Base-by-base conservation (phyloP, 257 asterid species). In the Plantago ovata region DNA sequence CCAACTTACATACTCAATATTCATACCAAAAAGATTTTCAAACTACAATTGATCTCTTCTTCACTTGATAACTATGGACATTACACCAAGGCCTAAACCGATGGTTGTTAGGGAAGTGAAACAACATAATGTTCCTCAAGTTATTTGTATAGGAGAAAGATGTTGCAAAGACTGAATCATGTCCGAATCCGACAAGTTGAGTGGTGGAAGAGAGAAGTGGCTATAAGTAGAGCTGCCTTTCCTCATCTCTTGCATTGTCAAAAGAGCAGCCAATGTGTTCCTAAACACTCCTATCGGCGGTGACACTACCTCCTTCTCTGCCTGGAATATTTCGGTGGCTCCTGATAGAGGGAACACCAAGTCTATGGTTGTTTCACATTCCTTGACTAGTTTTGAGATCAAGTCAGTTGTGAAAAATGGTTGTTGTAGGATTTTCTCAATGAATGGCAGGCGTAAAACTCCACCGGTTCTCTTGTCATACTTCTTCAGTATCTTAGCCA, bases 381-480 rank as follows among this genome's bases (percentile, higher is more conserved):
- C 94, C 77, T 74, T 93, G 15, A 86, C 84, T 13, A 89, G 91
- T 85, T 86, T 89, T 8, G 99, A 86, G 61, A 93, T 75, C 14
- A 76, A 56, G 13, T 86, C 97, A 0, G 94, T 93, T 1, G 95
- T 89, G 77, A 84, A 93, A 50, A 93, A 93, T 1, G 99, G 99
- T 66, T 93, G 96, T 15, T 67, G 60, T 20, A 84, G 61, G 9
- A 86, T 91, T 44, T 79, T 93, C 43, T 93, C 91, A 59, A 86
- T 89, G 69, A 89, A 81, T 0, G 87, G 88, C 40, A 74, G 68
- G 8, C 95, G 85, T 48, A 89, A 41, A 13, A 86, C 80, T 13
- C 96, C 95, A 16, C 97, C 99, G 3, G 94, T 89, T 67, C 95
- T 74, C 68, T 93, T 93, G 77, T 93, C 96, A 60, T 79, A 86